phyloP scores from a whole-genome alignment of 345 rosid genomes.

The Melaleuca quinquenervia region DNA sequence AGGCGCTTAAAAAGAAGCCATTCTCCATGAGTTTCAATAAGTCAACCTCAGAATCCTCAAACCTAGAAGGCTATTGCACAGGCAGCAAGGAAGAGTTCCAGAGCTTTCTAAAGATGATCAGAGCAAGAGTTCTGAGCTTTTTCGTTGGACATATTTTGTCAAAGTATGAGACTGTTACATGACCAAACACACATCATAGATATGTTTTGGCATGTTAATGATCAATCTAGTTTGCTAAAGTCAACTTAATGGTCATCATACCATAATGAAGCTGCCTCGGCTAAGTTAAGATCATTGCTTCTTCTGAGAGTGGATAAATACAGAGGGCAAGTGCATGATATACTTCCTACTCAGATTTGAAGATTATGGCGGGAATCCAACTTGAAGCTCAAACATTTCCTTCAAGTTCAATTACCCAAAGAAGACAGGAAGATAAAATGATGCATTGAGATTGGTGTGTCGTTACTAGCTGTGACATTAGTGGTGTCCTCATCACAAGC shows the following conservation, averaged over 20 bases:
- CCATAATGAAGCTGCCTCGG: background rate
- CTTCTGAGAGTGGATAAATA: background rate
- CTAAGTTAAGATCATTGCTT: background rate
- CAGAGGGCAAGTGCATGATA: background rate
- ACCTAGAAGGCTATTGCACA: slow-evolving; percentile 8
- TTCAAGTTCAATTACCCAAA: background rate
- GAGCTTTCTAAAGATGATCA: slow-evolving; percentile 17
- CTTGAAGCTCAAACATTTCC: background rate
- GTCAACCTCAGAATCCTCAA: background rate
- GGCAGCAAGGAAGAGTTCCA: slow-evolving; percentile 9
- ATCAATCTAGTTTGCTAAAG: background rate
- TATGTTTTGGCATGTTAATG: background rate
- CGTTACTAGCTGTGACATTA: background rate
- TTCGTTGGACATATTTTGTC: background rate
- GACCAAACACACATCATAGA: background rate
- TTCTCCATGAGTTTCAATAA: background rate
- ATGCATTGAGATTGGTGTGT: background rate
- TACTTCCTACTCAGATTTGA: background rate
- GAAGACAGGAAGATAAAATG: background rate
- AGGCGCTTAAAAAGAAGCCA: background rate
- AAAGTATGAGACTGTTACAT: background rate
- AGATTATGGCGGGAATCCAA: background rate
- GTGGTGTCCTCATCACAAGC: background rate
- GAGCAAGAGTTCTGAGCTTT: slow-evolving; percentile 5
- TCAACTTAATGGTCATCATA: background rate